Evolutionary conservation across 208 protist genomes (phyloP).

Genomic region (Trypanosoma scelopori): DNA sequence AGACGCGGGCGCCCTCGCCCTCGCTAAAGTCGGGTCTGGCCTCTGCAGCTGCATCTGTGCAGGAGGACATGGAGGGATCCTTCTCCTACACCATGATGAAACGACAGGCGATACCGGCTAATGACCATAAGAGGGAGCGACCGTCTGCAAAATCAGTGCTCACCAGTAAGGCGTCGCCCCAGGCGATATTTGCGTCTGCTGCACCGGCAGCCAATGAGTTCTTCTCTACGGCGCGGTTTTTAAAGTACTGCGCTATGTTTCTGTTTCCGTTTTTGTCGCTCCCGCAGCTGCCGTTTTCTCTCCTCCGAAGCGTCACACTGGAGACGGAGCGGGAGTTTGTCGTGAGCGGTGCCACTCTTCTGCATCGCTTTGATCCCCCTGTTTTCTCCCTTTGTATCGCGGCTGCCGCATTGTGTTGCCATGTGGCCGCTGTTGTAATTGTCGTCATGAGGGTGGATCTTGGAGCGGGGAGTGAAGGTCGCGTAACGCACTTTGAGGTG

Average conservation of each 20-base stretch:
- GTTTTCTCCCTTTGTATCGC: slow-evolving; percentile 43
- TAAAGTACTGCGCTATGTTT: slow-evolving; percentile 44
- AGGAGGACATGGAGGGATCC: not conserved
- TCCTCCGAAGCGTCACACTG: slow-evolving; percentile 50
- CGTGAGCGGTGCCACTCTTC: slow-evolving; percentile 72
- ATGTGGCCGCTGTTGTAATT: slow-evolving; percentile 53
- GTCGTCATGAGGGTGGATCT: slow-evolving; percentile 45
- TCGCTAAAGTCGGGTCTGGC: not conserved
- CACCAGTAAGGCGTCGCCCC: slow-evolving; percentile 20
- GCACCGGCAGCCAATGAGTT: slow-evolving; percentile 52
- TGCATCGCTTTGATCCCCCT: slow-evolving; percentile 61
- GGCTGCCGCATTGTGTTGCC: slow-evolving; percentile 45
- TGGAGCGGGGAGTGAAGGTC: slow-evolving; percentile 41
- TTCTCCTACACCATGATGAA: not conserved
- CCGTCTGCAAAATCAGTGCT: not conserved
- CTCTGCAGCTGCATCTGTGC: not conserved
- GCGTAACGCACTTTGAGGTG: slow-evolving; percentile 57
- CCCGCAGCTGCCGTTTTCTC: slow-evolving; percentile 47
- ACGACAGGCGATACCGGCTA: not conserved
- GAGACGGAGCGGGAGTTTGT: slow-evolving; percentile 83
- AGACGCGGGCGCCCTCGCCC: not conserved
- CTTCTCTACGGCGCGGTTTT: slow-evolving; percentile 42
- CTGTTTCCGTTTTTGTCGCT: slow-evolving; percentile 79
- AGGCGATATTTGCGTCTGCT: slow-evolving; percentile 54
- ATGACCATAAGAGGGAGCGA: not conserved